Evolutionary conservation across 176 grass and related monocot genomes (phyloP).

Genomic region (Carex pumila): DNA sequence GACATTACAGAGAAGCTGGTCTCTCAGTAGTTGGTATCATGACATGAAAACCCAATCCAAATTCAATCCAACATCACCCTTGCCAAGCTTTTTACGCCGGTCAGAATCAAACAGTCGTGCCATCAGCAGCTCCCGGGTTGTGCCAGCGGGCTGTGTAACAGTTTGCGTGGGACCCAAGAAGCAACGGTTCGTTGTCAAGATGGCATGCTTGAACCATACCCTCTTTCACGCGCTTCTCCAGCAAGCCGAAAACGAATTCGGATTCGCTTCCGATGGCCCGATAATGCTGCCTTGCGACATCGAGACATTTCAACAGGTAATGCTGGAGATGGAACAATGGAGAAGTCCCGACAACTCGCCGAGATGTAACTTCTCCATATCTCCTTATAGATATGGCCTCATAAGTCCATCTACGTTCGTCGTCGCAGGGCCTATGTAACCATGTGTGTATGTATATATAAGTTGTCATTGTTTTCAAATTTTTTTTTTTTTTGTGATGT

Average conservation of each 20-base stretch:
- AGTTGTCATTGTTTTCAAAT: too few relatives aligned
- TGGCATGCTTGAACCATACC: conserved; percentile 27
- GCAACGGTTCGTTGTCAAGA: conserved; percentile 27
- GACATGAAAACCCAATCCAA: not conserved
- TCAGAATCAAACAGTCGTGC: not conserved
- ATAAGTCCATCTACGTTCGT: too few relatives aligned
- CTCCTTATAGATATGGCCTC: not conserved
- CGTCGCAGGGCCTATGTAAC: too few relatives aligned
- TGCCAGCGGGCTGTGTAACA: conserved; percentile 22
- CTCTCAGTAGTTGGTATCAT: not conserved
- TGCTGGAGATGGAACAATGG: conserved; percentile 28
- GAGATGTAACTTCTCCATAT: not conserved
- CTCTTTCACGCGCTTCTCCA: conserved; percentile 30
- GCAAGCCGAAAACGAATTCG: conserved; percentile 7
- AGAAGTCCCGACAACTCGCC: not conserved
- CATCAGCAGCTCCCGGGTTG: not conserved
- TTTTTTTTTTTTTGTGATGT: too few relatives aligned
- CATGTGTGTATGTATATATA: too few relatives aligned
- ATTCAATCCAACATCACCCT: not conserved
- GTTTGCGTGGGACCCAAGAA: conserved; percentile 27
- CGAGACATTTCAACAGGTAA: conserved; percentile 18
- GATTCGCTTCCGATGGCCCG: not conserved
- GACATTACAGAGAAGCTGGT: conserved; percentile 24
- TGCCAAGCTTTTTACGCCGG: not conserved
- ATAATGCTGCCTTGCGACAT: conserved; percentile 25